Evolutionary conservation across 2,329 filamentous ascomycete genomes (phyloP).

Genomic region (Annulohypoxylon truncatum): DNA sequence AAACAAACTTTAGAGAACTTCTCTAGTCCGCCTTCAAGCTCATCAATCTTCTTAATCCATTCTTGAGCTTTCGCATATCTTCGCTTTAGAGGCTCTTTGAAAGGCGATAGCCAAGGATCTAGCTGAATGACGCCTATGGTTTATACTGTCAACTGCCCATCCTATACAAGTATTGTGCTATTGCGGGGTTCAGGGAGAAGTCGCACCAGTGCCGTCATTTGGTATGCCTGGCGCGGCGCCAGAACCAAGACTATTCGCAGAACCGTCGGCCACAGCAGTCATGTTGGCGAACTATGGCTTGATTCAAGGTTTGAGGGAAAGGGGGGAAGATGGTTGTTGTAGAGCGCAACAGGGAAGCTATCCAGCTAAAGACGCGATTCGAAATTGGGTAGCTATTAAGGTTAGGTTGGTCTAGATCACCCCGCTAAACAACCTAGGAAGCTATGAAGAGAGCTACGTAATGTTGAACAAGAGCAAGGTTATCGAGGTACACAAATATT

Average conservation of each 20-base stretch:
- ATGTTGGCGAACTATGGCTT: slow-evolving; percentile 43
- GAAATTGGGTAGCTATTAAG: slow-evolving; percentile 26
- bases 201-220: slow-evolving; percentile 78
- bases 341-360: slow-evolving; percentile 17
- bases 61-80: slow-evolving; percentile 83
- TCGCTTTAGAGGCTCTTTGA: slow-evolving; percentile 78
- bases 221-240: slow-evolving; percentile 58
- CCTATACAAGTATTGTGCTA: background rate
- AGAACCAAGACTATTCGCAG: slow-evolving; percentile 57
- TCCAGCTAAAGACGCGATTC: slow-evolving; percentile 6
- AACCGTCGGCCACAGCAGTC: slow-evolving; percentile 54
- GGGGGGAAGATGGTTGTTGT: slow-evolving; percentile 13
- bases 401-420: slow-evolving; percentile 26
- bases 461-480: slow-evolving; percentile 21
- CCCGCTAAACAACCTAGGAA: slow-evolving; percentile 33
- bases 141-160: slow-evolving; percentile 36
- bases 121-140: slow-evolving; percentile 81
- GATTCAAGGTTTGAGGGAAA: background rate
- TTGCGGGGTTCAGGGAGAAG: slow-evolving; percentile 7
- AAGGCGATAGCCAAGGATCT: slow-evolving; percentile 90
- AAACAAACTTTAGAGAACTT: slow-evolving; percentile 83
- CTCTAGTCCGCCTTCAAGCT: slow-evolving; percentile 87
- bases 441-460: slow-evolving; percentile 30
- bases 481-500: background rate
- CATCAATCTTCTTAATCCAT: slow-evolving; percentile 87